Evolutionary conservation across 2,329 filamentous ascomycete genomes (phyloP).

Genomic region (Aspergillus tanneri): DNA sequence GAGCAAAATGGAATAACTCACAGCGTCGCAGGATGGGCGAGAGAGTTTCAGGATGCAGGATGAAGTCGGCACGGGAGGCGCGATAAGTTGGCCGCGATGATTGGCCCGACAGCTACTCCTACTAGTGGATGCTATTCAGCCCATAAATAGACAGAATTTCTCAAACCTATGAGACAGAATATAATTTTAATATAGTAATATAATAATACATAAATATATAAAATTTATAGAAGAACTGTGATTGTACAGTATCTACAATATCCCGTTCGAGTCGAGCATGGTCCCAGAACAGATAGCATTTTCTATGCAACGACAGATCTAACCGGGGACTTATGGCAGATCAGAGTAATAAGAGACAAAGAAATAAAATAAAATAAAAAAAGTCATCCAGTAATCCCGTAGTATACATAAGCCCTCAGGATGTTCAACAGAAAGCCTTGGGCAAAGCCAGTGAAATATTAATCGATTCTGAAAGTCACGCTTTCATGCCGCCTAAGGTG

Average conservation of each 20-base stretch:
- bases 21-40: background rate
- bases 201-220: too few relatives aligned
- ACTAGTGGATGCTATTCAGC: too few relatives aligned
- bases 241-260: too few relatives aligned
- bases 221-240: too few relatives aligned
- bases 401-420: constrained; percentile 19
- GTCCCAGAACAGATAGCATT: too few relatives aligned
- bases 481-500: constrained; percentile 4
- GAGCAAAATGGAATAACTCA: background rate
- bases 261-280: too few relatives aligned
- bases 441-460: background rate
- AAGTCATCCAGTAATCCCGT: constrained; percentile 10
- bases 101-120: constrained; percentile 10
- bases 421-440: background rate
- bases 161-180: too few relatives aligned
- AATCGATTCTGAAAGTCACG: background rate
- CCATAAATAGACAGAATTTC: too few relatives aligned
- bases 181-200: too few relatives aligned
- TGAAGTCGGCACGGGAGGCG: constrained; percentile 5
- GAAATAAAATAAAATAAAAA: background rate
- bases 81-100: constrained; percentile 15
- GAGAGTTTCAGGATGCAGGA: background rate
- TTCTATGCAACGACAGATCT: too few relatives aligned
- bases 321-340: too few relatives aligned
- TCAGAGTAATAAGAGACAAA: background rate